phyloP scores from a whole-genome alignment of 1,284 basidiomycete genomes.

The Coniferiporia weirii region DNA sequence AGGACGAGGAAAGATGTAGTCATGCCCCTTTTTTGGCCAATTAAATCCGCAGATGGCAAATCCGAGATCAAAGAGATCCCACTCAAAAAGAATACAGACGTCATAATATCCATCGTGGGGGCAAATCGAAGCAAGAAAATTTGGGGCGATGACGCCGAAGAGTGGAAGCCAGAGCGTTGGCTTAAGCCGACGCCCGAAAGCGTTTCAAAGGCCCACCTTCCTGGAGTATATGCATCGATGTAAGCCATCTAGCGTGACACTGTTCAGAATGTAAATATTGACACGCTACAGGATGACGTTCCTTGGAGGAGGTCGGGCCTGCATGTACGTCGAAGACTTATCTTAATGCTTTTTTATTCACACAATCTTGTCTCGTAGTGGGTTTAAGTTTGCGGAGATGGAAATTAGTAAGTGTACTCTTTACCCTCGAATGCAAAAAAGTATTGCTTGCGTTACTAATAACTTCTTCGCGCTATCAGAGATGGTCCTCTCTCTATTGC shows the following conservation, averaged over 20 bases:
- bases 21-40: constrained; percentile 16
- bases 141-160: constrained; percentile 16
- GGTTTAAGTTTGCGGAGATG: constrained; percentile 18
- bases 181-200: constrained; percentile 7
- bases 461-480: not conserved
- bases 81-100: constrained; percentile 2
- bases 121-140: constrained; percentile 12
- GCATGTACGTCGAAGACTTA: constrained; percentile 14
- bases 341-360: not conserved
- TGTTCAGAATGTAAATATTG: not conserved
- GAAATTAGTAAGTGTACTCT: constrained; percentile 13
- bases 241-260: not conserved
- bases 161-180: constrained; percentile 11
- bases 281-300: constrained; percentile 13
- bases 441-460: not conserved
- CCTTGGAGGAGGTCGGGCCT: constrained; percentile 15
- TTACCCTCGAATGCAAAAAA: too few relatives aligned
- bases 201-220: constrained; percentile 11
- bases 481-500: constrained; percentile 6
- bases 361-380: not conserved
- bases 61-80: constrained; percentile 4
- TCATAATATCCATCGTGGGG: constrained; percentile 15
- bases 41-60: constrained; percentile 10
- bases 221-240: constrained; percentile 19
- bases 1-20: constrained; percentile 14